Conservation (phyloP, 192 early-diverging fungal genomes). For the Coemansia sp. region DNA sequence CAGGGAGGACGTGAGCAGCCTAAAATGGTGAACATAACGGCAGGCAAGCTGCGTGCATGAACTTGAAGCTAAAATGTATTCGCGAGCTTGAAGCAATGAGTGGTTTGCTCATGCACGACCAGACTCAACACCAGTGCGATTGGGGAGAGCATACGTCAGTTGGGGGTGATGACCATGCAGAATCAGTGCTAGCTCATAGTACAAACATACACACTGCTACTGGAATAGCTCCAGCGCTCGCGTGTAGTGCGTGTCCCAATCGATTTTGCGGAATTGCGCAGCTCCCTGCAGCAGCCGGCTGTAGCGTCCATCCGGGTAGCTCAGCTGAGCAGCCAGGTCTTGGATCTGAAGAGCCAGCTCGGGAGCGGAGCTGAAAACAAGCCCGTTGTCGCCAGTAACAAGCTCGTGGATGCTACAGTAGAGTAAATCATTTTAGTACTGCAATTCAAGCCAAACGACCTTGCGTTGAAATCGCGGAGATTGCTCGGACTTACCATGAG, state of each 20-base stretch:
- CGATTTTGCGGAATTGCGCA: constrained; percentile 31
- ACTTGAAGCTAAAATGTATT: not conserved
- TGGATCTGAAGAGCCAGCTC: constrained; percentile 69
- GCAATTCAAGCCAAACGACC: not conserved
- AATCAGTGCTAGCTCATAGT: not conserved
- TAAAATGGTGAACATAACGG: not conserved
- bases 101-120: not conserved
- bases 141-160: constrained; percentile 1
- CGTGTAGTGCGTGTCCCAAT: constrained; percentile 50
- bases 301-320: constrained; percentile 20
- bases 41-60: not conserved
- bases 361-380: constrained; percentile 62
- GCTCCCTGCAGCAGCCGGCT: constrained; percentile 42
- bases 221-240: constrained; percentile 30
- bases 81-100: not conserved
- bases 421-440: not conserved
- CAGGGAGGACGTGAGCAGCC: not conserved
- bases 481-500: constrained; percentile 50
- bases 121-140: not conserved
- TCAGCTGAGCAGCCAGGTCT: constrained; percentile 36
- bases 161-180: constrained; percentile 3
- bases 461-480: not conserved
- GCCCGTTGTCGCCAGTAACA: constrained; percentile 68
- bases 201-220: not conserved
- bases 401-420: constrained; percentile 68